phyloP scores from a whole-genome alignment of 345 rosid genomes.

The Noccaea caerulescens region DNA sequence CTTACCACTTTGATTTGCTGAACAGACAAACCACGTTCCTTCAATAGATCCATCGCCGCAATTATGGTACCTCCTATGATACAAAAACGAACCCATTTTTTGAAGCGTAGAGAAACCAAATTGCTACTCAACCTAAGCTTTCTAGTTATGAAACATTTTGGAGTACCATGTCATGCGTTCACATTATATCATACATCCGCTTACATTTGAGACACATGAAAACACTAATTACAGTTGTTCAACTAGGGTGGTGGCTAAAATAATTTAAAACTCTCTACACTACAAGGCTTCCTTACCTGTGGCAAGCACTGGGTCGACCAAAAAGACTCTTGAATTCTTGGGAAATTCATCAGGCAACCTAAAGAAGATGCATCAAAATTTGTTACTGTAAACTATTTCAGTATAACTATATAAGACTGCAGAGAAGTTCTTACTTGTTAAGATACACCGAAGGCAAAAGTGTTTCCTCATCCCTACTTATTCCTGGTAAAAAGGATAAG shows the following conservation, averaged over 20 bases:
- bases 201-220: not conserved
- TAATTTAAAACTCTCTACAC: not conserved
- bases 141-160: slow-evolving; percentile 20
- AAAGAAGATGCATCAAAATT: slow-evolving; percentile 29
- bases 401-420: slow-evolving; percentile 3
- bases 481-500: slow-evolving; percentile 48
- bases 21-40: slow-evolving; percentile 68
- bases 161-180: slow-evolving; percentile 15
- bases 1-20: slow-evolving; percentile 91
- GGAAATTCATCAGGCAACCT: slow-evolving; percentile 85
- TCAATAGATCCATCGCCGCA: slow-evolving; percentile 71
- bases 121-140: not conserved
- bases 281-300: slow-evolving; percentile 57
- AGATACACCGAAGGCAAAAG: slow-evolving; percentile 83
- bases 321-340: slow-evolving; percentile 66
- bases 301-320: slow-evolving; percentile 91
- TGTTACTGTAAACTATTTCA: not conserved
- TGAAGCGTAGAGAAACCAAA: slow-evolving; percentile 15
- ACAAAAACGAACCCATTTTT: slow-evolving; percentile 7
- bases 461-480: slow-evolving; percentile 80
- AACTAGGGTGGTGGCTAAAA: slow-evolving; percentile 13
- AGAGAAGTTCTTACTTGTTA: slow-evolving; percentile 69
- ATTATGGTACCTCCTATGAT: slow-evolving; percentile 81
- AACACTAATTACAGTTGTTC: slow-evolving; percentile 1
- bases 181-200: not conserved